Evolutionary conservation across 208 protist genomes (phyloP), one percentile per base, ranked within the genome.

Genomic region (Leptomonas seymouri): DNA sequence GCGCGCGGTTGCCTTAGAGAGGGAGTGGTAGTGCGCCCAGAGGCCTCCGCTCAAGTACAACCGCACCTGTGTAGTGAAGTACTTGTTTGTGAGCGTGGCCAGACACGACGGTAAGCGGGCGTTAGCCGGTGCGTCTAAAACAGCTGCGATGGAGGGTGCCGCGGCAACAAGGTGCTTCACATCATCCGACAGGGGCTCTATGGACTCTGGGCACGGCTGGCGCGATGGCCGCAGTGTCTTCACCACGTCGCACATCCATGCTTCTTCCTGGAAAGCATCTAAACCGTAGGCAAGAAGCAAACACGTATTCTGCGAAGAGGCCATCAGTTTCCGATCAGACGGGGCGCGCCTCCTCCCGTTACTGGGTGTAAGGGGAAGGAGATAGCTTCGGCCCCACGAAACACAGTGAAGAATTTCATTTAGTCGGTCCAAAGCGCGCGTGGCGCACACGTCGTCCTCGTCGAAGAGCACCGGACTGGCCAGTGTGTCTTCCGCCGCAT

Each of bases 331-430:
- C 21, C 4, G 3, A 53, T 21, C 48, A 18, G 44, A 27, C 27
- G n/a, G 39, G 18, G 20, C 20, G 46, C 68, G 7, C 15, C 11
- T 14, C 34, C 44, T 41, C 18, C 16, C 4, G 5, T 45, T 51
- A 36, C 4, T 11, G 11, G 36, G 36, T 16, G 41, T 21, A 23
- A 41, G 64, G 44, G 66, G 30, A 28, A 67, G 21, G 23, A 34
- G 50, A 20, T 67, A n/a, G 41, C 25, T 67, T 34, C 46, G 46
- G 11, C 45, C 58, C 82, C 80, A 91, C 20, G 62, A 60, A n/a
- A 76, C 56, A 34, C 61, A 71, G 50, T 92, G 86, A 3, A 92
- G 71, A 14, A 80, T 57, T 67, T 92, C 86, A 4, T 63, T 62
- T 36, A 91, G 75, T 28, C 82, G 82, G 31, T 85, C 74, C n/a